A percentile compares a stretch with the other conserved stretches of the same genome.
phyloP scores from a whole-genome alignment of 805 yeast species.

The Candida sakaeoensis region DNA sequence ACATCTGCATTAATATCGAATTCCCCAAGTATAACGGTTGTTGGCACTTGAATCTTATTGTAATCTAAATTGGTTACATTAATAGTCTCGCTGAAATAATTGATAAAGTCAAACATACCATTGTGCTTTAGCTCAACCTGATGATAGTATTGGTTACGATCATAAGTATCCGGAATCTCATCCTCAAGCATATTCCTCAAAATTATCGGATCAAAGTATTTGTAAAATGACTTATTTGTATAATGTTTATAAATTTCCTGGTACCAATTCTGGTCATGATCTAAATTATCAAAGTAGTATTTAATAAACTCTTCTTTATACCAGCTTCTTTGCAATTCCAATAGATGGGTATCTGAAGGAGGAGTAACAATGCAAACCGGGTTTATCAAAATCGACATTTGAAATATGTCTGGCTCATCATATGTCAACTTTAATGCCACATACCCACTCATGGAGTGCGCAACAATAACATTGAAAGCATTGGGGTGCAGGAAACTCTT shows the following conservation, averaged over 20 bases:
- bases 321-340: constrained; percentile 9
- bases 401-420: constrained; percentile 51
- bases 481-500: constrained; percentile 24
- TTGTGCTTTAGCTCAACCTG: constrained; percentile 14
- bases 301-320: constrained; percentile 9
- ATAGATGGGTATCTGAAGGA: constrained; percentile 9
- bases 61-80: constrained; percentile 2
- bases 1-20: constrained; percentile 9
- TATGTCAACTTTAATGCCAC: constrained; percentile 45
- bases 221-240: constrained; percentile 14
- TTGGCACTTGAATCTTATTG: constrained; percentile 12
- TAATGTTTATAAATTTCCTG: constrained; percentile 11
- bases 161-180: constrained; percentile 11
- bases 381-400: constrained; percentile 54
- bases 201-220: constrained; percentile 13
- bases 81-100: constrained; percentile 12
- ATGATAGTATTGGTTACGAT: constrained; percentile 7
- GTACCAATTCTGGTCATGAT: constrained; percentile 11
- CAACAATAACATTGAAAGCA: constrained; percentile 46
- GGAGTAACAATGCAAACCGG: constrained; percentile 46
- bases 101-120: constrained; percentile 10
- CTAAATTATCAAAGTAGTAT: constrained; percentile 10
- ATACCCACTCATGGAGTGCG: constrained; percentile 77
- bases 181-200: constrained; percentile 17
- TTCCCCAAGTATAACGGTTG: constrained; percentile 13